These are phyloP conservation scores for Saccharomycopsis capsularis DNA, from an alignment of 805 yeast genomes.

Conservation along the genomic window DNA sequence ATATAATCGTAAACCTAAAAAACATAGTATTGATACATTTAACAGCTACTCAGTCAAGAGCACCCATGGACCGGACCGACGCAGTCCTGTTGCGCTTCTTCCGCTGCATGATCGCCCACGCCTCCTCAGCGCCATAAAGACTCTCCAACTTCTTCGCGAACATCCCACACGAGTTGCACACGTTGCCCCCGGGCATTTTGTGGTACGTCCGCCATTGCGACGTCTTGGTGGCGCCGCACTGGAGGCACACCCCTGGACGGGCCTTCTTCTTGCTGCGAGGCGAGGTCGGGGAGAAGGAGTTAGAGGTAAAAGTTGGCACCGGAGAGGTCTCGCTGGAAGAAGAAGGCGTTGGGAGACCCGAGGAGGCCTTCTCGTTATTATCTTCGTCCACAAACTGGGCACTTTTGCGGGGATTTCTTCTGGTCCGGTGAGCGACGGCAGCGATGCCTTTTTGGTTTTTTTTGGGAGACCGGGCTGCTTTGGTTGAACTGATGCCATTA, in stretches of 20 bases:
- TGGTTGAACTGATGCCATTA: no score
- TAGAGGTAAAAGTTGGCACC: no score
- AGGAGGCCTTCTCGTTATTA: neutral
- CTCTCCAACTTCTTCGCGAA: slow-evolving; percentile 7
- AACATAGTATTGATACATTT: no score
- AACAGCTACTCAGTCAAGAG: no score
- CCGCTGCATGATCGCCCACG: slow-evolving; percentile 5
- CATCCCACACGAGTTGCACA: slow-evolving; percentile 17
- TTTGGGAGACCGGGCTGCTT: no score
- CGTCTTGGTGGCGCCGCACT: slow-evolving; percentile 7
- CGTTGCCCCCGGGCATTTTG: slow-evolving; percentile 4
- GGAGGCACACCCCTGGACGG: neutral
- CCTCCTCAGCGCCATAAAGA: slow-evolving; percentile 1
- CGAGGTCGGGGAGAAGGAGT: no score
- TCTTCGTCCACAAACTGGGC: neutral
- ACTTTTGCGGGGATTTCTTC: neutral
- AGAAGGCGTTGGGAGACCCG: neutral
- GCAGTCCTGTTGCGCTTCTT: slow-evolving; percentile 6
- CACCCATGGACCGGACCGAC: neutral
- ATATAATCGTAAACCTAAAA: no score
- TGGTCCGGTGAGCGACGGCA: no score
- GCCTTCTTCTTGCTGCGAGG: neutral
- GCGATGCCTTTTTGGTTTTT: no score
- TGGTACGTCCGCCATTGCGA: slow-evolving; percentile 17
- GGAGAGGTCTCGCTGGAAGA: neutral